Percentiles rank a stretch among this genome's conserved stretches.
phyloP scores from a whole-genome alignment of 2,329 filamentous ascomycete genomes.

The Pestalotiopsis sp. region DNA sequence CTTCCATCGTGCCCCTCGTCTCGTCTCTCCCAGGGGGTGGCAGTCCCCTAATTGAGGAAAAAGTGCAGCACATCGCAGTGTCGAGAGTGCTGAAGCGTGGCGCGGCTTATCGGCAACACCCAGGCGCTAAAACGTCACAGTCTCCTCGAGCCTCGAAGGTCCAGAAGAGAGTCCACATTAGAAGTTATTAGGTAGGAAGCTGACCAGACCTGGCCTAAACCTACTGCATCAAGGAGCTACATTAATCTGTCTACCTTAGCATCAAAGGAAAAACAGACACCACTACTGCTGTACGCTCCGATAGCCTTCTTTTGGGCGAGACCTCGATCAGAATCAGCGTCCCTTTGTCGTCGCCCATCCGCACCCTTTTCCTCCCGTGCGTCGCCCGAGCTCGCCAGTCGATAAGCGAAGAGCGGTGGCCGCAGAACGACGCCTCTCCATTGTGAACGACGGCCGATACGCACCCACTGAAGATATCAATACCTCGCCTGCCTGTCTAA shows the following conservation, averaged over 20 bases:
- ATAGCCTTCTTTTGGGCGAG: neutral
- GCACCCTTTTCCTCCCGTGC: neutral
- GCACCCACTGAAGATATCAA: neutral
- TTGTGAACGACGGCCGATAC: neutral
- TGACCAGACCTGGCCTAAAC: neutral
- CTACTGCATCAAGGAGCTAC: neutral
- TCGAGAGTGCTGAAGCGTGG: neutral
- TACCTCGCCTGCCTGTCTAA: neutral
- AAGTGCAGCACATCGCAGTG: neutral
- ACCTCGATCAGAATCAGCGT: neutral
- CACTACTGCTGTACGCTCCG: neutral
- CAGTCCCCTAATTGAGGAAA: neutral
- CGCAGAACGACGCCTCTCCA: neutral
- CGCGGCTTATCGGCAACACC: conserved; percentile 9
- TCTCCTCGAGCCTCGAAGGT: neutral
- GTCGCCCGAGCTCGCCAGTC: neutral
- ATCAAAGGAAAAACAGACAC: neutral
- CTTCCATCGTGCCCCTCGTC: neutral
- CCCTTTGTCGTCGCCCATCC: neutral
- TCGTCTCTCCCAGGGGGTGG: neutral
- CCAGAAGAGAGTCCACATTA: neutral
- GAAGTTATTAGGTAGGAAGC: neutral
- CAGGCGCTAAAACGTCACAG: conserved; percentile 13
- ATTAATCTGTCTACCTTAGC: neutral
- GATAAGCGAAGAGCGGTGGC: neutral